Percentiles rank a stretch among this genome's conserved stretches.
Evolutionary conservation across 768 basidiomycete genomes (phyloP).

Genomic region (Pisolithus orientalis): DNA sequence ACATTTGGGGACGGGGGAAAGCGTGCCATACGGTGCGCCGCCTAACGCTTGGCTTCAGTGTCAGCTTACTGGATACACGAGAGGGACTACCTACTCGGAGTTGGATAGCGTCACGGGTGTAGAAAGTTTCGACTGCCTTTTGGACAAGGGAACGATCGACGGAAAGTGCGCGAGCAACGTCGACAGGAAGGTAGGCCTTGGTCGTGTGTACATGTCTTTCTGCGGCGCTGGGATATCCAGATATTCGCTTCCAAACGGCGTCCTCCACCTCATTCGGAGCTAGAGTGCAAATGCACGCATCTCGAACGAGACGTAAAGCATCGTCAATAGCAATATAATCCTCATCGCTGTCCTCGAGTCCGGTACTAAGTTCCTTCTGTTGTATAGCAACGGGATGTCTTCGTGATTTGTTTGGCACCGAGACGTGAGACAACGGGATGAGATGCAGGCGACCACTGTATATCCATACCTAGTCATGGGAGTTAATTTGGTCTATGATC

Average conservation of each 20-base stretch:
- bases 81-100: constrained; percentile 58
- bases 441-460: constrained; percentile 78
- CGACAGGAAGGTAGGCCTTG: constrained; percentile 71
- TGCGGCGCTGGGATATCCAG: constrained; percentile 67
- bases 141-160: constrained; percentile 68
- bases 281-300: constrained; percentile 45
- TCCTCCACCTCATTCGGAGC: constrained; percentile 59
- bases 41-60: constrained; percentile 35
- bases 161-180: constrained; percentile 69
- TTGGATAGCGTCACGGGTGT: constrained; percentile 89
- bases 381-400: constrained; percentile 26
- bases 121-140: constrained; percentile 87
- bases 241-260: constrained; percentile 64
- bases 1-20: constrained; percentile 72
- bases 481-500: constrained; percentile 23
- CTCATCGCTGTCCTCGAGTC: constrained; percentile 35
- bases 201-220: constrained; percentile 69
- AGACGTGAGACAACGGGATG: constrained; percentile 72
- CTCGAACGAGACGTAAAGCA: constrained; percentile 57
- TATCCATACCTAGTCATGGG: constrained; percentile 81
- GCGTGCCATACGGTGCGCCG: constrained; percentile 82
- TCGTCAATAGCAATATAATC: constrained; percentile 54
- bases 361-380: constrained; percentile 8
- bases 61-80: background rate
- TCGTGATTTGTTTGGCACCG: constrained; percentile 53